These are phyloP conservation scores for Carex kokanica DNA, from an alignment of 176 grass and related monocot species.

Conservation along the genomic window DNA sequence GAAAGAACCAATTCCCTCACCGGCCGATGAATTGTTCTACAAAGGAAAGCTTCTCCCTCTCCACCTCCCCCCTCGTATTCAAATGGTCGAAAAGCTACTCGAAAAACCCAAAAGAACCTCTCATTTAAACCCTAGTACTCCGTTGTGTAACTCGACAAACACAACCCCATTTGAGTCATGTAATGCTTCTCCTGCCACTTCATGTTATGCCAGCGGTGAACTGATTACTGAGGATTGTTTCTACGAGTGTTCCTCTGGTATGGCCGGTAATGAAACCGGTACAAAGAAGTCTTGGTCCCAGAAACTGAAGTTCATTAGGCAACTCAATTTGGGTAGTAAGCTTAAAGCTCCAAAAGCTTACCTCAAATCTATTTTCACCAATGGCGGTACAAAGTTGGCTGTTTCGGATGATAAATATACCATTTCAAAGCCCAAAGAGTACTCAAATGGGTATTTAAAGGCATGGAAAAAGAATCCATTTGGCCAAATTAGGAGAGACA, in stretches of 20 bases:
- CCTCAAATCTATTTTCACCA: slow-evolving; percentile 78
- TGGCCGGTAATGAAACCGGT: slow-evolving; percentile 30
- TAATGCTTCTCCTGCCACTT: slow-evolving; percentile 63
- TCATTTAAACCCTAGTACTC: slow-evolving; percentile 25
- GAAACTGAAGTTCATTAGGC: slow-evolving; percentile 87
- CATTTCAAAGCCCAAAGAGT: slow-evolving; percentile 38
- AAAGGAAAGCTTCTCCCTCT: slow-evolving; percentile 97
- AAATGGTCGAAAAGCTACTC: slow-evolving; percentile 71
- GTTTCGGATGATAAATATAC: slow-evolving; percentile 40
- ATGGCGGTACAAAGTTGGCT: slow-evolving; percentile 33
- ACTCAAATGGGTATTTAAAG: slow-evolving; percentile 41
- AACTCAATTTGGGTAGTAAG: slow-evolving; percentile 69
- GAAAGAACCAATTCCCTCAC: slow-evolving; percentile 55
- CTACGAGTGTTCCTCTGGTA: slow-evolving; percentile 45
- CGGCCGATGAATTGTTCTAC: slow-evolving; percentile 97
- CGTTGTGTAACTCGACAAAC: slow-evolving; percentile 32
- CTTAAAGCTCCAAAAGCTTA: slow-evolving; percentile 90
- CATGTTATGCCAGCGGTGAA: slow-evolving; percentile 70
- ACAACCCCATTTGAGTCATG: slow-evolving; percentile 73
- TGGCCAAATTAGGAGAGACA: slow-evolving; percentile 62
- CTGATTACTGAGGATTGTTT: slow-evolving; percentile 68
- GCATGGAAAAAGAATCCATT: slow-evolving; percentile 58
- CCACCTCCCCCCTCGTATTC: slow-evolving; percentile 69
- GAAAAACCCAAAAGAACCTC: slow-evolving; percentile 38
- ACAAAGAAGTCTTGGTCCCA: slow-evolving; percentile 78